A percentile compares a stretch with the other conserved stretches of the same genome.
phyloP scores from a whole-genome alignment of 2,329 filamentous ascomycete genomes.

The Fusarium begoniae region DNA sequence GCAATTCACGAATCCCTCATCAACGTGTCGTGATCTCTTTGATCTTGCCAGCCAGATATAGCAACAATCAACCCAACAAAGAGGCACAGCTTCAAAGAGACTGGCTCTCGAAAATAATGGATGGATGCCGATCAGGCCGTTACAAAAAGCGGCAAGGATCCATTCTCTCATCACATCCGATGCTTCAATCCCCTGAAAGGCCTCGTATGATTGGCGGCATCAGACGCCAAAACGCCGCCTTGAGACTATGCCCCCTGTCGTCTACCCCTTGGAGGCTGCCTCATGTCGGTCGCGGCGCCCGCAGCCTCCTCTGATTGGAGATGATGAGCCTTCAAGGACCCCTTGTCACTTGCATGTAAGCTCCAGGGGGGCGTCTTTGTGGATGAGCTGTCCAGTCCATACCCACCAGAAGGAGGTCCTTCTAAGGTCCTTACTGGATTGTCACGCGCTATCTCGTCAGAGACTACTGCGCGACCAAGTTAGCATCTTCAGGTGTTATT shows the following conservation, averaged over 20 bases:
- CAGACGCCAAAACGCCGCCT: conserved; percentile 34
- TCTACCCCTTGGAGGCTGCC: conserved; percentile 31
- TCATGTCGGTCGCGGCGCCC: conserved; percentile 39
- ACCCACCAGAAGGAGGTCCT: conserved; percentile 31
- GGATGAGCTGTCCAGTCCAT: conserved; percentile 27
- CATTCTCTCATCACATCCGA: conserved; percentile 31
- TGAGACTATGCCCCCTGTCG: conserved; percentile 25
- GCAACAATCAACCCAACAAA: conserved; percentile 18
- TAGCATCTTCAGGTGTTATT: conserved; percentile 29
- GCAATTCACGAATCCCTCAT: conserved; percentile 17
- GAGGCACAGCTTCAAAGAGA: conserved; percentile 22
- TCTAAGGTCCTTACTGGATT: conserved; percentile 35
- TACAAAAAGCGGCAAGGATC: conserved; percentile 37
- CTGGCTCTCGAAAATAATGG: conserved; percentile 13
- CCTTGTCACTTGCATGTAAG: conserved; percentile 30
- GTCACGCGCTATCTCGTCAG: conserved; percentile 37
- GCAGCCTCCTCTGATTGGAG: conserved; percentile 36
- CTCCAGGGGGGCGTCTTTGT: conserved; percentile 21
- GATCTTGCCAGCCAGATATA: conserved; percentile 11
- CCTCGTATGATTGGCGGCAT: conserved; percentile 37
- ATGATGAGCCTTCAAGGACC: conserved; percentile 7
- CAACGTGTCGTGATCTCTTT: conserved; percentile 24
- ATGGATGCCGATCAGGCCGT: conserved; percentile 39
- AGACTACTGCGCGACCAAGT: conserved; percentile 39
- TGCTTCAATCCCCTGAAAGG: conserved; percentile 35